These are phyloP conservation scores for Cordyceps sp. DNA, from an alignment of 2,329 filamentous ascomycete genomes.

Conservation along the genomic window DNA sequence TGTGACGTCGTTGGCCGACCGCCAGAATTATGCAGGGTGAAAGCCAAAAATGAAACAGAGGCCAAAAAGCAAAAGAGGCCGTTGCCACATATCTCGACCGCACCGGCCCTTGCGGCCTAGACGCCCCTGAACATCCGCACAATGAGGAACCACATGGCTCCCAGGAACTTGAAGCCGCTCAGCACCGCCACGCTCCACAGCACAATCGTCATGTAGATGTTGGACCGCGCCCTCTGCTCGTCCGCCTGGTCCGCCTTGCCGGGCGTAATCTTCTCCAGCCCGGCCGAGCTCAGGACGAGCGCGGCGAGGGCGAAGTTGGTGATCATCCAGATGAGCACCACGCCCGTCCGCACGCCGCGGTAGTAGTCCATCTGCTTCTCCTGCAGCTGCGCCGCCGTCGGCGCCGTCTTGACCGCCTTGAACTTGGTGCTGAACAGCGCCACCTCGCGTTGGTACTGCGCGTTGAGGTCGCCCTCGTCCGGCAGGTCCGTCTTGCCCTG, in stretches of 20 bases:
- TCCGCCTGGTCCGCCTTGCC: slow-evolving; percentile 20
- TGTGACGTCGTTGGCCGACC: no score
- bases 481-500: slow-evolving; percentile 86
- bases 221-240: slow-evolving; percentile 38
- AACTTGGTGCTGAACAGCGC: slow-evolving; percentile 57
- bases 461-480: slow-evolving; percentile 87
- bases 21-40: no score
- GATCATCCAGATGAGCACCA: slow-evolving; percentile 93
- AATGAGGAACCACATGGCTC: slow-evolving; percentile 83
- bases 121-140: slow-evolving; percentile 69
- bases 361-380: slow-evolving; percentile 98
- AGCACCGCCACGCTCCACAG: slow-evolving; percentile 79
- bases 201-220: slow-evolving; percentile 74
- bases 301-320: slow-evolving; percentile 82
- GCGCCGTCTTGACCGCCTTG: slow-evolving; percentile 50
- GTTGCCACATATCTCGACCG: no score
- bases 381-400: slow-evolving; percentile 35
- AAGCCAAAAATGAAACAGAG: neutral
- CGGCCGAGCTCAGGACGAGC: slow-evolving; percentile 72
- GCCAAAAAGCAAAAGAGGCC: neutral
- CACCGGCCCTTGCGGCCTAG: no score
- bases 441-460: slow-evolving; percentile 81
- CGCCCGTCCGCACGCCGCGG: slow-evolving; percentile 81
- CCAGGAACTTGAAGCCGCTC: slow-evolving; percentile 73
- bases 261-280: slow-evolving; percentile 50